Evolutionary conservation across 2,329 filamentous ascomycete species (phyloP).

Genomic region (Ceratocystis papillata): DNA sequence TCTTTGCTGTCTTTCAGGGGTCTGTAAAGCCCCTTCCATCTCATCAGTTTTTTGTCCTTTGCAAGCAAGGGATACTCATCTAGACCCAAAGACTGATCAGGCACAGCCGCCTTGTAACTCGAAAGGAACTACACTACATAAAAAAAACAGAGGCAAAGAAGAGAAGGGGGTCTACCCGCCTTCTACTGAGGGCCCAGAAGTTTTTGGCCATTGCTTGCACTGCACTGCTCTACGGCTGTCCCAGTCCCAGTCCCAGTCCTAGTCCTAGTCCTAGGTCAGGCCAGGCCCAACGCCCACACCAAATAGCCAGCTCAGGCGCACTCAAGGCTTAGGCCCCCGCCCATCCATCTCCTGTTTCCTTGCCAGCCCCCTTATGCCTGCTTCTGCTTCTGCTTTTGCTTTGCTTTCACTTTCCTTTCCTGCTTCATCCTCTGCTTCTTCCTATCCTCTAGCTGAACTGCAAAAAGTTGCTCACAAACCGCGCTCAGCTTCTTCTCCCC

Average conservation of each 20-base stretch:
- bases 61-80: not conserved
- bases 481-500: constrained; percentile 10
- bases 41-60: not conserved
- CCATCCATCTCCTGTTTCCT: constrained; percentile 15
- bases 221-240: not conserved
- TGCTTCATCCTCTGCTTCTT: constrained; percentile 2
- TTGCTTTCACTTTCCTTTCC: constrained; percentile 17
- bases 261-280: not conserved
- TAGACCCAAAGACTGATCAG: not conserved
- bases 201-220: constrained; percentile 3
- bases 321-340: not conserved
- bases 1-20: constrained; percentile 6
- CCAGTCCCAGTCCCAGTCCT: not conserved
- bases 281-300: constrained; percentile 16
- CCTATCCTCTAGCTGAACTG: not conserved
- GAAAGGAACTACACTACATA: too few species aligned
- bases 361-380: constrained; percentile 23
- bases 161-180: not conserved
- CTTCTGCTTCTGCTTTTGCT: constrained; percentile 14
- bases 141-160: constrained; percentile 3
- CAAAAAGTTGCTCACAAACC: constrained; percentile 9
- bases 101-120: constrained; percentile 6
- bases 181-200: not conserved
- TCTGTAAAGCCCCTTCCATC: not conserved
- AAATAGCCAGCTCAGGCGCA: not conserved